A percentile compares a stretch with the other conserved stretches of the same genome.
These are phyloP conservation scores for Starmerella apicola DNA, from an alignment of 805 yeast species.

Conservation along the genomic window DNA sequence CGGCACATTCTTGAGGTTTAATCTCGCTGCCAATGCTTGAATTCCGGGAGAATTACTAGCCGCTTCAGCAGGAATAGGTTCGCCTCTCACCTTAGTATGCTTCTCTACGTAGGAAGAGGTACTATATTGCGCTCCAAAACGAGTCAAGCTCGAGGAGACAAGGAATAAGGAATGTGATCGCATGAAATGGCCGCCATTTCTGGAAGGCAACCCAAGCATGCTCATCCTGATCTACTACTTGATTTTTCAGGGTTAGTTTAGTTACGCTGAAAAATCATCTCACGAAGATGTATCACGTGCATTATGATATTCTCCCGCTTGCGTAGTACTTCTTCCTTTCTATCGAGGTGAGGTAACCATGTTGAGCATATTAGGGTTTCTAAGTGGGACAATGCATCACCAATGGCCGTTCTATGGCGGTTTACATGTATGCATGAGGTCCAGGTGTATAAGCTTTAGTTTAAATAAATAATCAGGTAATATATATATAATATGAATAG, in stretches of 20 bases:
- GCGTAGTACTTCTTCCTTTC: too few relatives aligned
- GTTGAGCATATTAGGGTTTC: too few relatives aligned
- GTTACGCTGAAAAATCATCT: not conserved
- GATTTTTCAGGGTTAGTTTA: not conserved
- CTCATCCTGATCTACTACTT: not conserved
- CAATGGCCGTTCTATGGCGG: too few relatives aligned
- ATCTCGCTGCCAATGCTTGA: constrained; percentile 64
- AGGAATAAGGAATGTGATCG: too few relatives aligned
- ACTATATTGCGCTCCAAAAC: not conserved
- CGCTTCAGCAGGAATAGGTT: constrained; percentile 36
- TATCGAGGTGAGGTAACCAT: too few relatives aligned
- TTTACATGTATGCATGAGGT: too few relatives aligned
- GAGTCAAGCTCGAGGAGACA: not conserved
- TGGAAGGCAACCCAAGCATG: not conserved
- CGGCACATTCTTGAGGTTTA: constrained; percentile 41
- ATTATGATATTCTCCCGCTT: too few relatives aligned
- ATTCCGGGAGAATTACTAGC: constrained; percentile 58
- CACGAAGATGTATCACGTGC: too few relatives aligned
- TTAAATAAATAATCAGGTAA: too few relatives aligned
- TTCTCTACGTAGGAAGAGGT: constrained; percentile 16
- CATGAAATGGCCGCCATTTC: not conserved
- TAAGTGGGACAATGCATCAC: too few relatives aligned
- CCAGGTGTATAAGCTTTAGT: too few relatives aligned
- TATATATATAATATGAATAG: too few relatives aligned
- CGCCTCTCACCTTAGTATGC: constrained; percentile 19